phyloP scores from a whole-genome alignment of 805 yeast species.

The Clavispora phyllophila region DNA sequence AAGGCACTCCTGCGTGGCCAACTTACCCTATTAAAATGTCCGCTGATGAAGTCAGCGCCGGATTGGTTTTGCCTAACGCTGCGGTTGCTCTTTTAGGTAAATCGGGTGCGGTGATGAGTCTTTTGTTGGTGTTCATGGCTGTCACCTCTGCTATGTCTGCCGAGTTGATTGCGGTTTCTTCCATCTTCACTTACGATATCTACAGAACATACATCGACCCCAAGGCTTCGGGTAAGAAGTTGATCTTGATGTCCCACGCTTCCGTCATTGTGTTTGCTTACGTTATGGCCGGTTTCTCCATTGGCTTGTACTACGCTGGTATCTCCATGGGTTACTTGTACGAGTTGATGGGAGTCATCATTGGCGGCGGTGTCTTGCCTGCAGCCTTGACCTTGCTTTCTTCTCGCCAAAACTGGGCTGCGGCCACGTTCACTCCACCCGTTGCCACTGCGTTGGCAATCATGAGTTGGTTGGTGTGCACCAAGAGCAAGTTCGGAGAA shows the following conservation, averaged over 20 bases:
- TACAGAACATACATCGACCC: conserved; percentile 80
- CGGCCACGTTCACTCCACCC: conserved; percentile 74
- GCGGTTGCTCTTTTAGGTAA: conserved; percentile 81
- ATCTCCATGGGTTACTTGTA: conserved; percentile 84
- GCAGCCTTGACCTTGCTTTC: conserved; percentile 63
- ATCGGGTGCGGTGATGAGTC: conserved; percentile 82
- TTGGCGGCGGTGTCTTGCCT: conserved; percentile 83
- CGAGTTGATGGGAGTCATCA: conserved; percentile 84
- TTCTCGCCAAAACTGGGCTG: conserved; percentile 56
- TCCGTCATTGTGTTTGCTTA: conserved; percentile 55
- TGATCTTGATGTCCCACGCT: conserved; percentile 64
- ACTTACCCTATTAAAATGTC: conserved; percentile 68
- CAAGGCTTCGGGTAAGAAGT: conserved; percentile 65
- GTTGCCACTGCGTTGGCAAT: conserved; percentile 72
- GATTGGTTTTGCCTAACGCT: conserved; percentile 71
- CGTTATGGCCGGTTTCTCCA: conserved; percentile 76
- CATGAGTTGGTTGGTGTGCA: conserved; percentile 46
- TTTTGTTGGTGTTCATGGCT: conserved; percentile 82
- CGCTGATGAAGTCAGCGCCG: conserved; percentile 70
- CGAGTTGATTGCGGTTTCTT: conserved; percentile 82
- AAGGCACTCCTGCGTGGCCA: conserved; percentile 67
- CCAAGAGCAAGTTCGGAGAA: conserved; percentile 29
- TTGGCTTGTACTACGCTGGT: conserved; percentile 76
- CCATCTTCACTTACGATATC: conserved; percentile 80
- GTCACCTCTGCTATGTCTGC: conserved; percentile 91